Evolutionary conservation across 148 eudicot genomes (phyloP), one percentile per base, ranked within the genome.

Genomic region (Chenopodium berlandieri): DNA sequence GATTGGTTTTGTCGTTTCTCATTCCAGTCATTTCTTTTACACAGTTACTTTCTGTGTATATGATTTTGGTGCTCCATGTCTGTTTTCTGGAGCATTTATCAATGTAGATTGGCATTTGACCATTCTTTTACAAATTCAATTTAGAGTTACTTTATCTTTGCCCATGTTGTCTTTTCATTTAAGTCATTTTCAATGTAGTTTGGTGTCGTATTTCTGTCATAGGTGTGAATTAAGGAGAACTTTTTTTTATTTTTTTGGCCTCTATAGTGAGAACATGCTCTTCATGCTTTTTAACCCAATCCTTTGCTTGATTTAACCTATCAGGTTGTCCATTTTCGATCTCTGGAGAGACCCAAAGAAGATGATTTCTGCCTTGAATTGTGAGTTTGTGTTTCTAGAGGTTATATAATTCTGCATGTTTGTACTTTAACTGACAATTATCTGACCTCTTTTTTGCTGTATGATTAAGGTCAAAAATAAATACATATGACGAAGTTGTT

Each of bases 401-500:
- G 13, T 40, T 40, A 22, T 46, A 76, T 32, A 3, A 31, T 50
- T 69, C 69, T 82, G 52, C 52, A 64, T 56, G 20, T 78, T 63
- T 67, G 13, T 66, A 34, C 13, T 48, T 19, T 58, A 11, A 23
- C 16, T 75, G 20, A 73, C 62, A 32, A 37, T 12, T 82, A 14
- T 56, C 82, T 78, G 37, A 65, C 73, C 62, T 37, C 1, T 52
- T 82, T 77, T 73, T 69, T 34, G 34, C 44, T 27, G 31, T 75
- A 64, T 73, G 71, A 74, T 81, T 78, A 77, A 82, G 99, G 86
- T 93, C 93, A 78, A 96, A 90, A 86, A 52, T 82, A 32, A 82
- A 96, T 87, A 92, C 94, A 67, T 96, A 94, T 83, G 99, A 94
- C 68, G 95, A 96, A 44, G 92, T 94, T 16, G 99, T 94, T 58